Percentiles rank a stretch among this genome's conserved stretches.
Conservation (phyloP, 106 monocot genomes). For the Triglochin maritima region DNA sequence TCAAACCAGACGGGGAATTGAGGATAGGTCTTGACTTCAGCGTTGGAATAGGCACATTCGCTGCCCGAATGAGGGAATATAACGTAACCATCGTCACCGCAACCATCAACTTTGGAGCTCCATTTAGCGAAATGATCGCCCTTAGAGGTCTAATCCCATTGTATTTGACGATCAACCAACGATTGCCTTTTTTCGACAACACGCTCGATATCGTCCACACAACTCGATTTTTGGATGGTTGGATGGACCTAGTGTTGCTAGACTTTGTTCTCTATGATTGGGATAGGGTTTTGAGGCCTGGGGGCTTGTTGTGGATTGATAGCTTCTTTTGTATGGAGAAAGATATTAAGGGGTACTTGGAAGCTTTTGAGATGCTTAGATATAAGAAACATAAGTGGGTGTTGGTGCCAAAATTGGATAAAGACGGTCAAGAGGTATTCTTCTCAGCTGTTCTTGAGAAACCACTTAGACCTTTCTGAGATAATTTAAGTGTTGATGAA, state of each 20-base stretch:
- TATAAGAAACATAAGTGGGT: slow-evolving; percentile 66
- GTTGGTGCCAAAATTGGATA: slow-evolving; percentile 56
- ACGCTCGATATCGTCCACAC: slow-evolving; percentile 64
- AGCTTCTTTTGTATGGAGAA: slow-evolving; percentile 53
- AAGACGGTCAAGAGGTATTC: slow-evolving; percentile 50
- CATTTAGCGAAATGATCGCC: slow-evolving; percentile 61
- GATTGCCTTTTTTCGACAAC: slow-evolving; percentile 80
- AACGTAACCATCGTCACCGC: slow-evolving; percentile 38
- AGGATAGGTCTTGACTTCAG: slow-evolving; percentile 62
- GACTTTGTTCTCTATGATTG: slow-evolving; percentile 70
- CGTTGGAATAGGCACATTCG: slow-evolving; percentile 64
- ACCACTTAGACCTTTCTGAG: slow-evolving; percentile 62
- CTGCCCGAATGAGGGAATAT: slow-evolving; percentile 48
- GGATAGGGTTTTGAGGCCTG: slow-evolving; percentile 68
- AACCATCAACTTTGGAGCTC: slow-evolving; percentile 56
- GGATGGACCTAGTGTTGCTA: slow-evolving; percentile 55
- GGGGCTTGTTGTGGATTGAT: slow-evolving; percentile 66
- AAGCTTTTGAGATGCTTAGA: slow-evolving; percentile 45
- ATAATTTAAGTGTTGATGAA: too few species aligned
- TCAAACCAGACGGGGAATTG: slow-evolving; percentile 41
- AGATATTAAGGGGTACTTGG: slow-evolving; percentile 57
- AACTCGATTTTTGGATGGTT: slow-evolving; percentile 64
- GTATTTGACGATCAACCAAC: slow-evolving; percentile 56
- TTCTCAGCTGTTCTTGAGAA: slow-evolving; percentile 84
- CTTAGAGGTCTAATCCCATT: slow-evolving; percentile 58